phyloP scores from a whole-genome alignment of 257 asterid species.

The Primulina eburnea region DNA sequence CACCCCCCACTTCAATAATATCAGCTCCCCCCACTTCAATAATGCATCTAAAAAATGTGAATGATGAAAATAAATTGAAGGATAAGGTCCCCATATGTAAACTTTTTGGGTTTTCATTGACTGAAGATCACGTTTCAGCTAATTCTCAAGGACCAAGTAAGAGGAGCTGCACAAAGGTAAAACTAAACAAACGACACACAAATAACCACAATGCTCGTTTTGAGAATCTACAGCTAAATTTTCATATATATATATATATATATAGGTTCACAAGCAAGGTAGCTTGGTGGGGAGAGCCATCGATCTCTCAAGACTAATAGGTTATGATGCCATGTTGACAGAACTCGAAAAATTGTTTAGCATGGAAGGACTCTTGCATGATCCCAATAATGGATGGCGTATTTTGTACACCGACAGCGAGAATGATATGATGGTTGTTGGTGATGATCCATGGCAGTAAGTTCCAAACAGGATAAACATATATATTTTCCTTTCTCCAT shows the following conservation, averaged over 20 bases:
- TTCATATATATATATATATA: conserved; percentile 45
- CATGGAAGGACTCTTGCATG: conserved; percentile 84
- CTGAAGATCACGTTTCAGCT: conserved; percentile 54
- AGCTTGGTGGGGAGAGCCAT: conserved; percentile 92
- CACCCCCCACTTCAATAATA: conserved; percentile 37
- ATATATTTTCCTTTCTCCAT: not conserved
- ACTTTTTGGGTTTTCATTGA: conserved; percentile 76
- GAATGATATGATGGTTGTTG: conserved; percentile 96
- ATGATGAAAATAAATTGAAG: conserved; percentile 37
- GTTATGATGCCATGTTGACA: conserved; percentile 60
- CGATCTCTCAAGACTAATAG: conserved; percentile 68
- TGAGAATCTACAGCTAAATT: conserved; percentile 19
- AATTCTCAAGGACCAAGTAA: conserved; percentile 53
- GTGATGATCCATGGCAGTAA: conserved; percentile 99
- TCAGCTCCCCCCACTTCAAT: conserved; percentile 41
- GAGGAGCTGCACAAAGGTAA: conserved; percentile 91
- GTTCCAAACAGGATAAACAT: conserved; percentile 28
- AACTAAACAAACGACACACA: conserved; percentile 2
- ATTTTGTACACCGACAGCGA: conserved; percentile 89
- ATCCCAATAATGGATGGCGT: conserved; percentile 85
- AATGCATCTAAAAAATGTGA: conserved; percentile 35
- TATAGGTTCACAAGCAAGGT: conserved; percentile 97
- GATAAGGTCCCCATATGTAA: conserved; percentile 52
- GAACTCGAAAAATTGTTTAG: conserved; percentile 80
- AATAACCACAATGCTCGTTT: conserved; percentile 3